Base-by-base conservation (phyloP, 345 rosid species). In the Aquilaria sinensis region DNA sequence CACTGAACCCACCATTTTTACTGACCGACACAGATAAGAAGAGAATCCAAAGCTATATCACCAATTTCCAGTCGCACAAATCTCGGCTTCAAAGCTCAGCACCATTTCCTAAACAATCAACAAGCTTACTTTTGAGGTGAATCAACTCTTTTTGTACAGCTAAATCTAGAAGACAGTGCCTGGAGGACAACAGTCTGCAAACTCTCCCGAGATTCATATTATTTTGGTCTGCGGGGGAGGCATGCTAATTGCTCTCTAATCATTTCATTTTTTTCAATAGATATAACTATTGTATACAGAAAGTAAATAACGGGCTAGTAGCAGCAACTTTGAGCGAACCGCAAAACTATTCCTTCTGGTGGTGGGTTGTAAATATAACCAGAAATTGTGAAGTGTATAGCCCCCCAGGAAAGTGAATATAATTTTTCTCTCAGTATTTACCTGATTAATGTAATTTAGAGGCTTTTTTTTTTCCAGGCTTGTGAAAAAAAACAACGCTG, bases 1-100 rank as follows among this genome's bases (percentile, higher is more conserved):
- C 81, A n/a, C 59, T 83, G 67, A 77, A 71, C 65, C 91, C 81
- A 50, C 89, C 80, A 57, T 83, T 89, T 75, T 61, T 71, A 31
- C 69, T 81, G 66, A 71, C 79, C 53, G 68, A 67, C 65, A 80
- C 79, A 34, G 63, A 74, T 64, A 74, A 76, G 80, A 78, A 75
- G 77, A 71, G 77, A 75, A 78, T 86, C 51, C 77, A 77, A 60
- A 75, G 52, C 72, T 86, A 81, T 77, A 85, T 89, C 51, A 56
- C 66, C 66, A 77, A 74, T 52, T 74, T 86, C 76, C 84, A 74
- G 78, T 70, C 69, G 59, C 94, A 67, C 47, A 86, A 70, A 63
- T 75, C 84, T 54, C 78, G 73, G 74, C 68, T 70, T 56, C 63
- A 56, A 52, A 63, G 31, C 10, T 59, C 60, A 54, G 67, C 60